Conservation (phyloP, 225 moss, liverwort and hornwort species). For the Asterella californica region DNA sequence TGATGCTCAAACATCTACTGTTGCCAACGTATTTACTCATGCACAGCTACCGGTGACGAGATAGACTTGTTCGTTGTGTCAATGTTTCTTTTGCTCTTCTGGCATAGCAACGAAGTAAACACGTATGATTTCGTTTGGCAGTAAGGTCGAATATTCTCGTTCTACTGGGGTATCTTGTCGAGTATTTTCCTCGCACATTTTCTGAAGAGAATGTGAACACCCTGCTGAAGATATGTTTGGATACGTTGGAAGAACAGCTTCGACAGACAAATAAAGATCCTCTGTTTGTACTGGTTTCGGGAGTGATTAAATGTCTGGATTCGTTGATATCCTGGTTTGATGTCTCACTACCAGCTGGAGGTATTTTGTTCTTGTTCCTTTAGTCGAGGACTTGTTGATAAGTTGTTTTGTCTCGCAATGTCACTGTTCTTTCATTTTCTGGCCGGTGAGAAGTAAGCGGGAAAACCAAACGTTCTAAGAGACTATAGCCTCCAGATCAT, state of each 20-base stretch:
- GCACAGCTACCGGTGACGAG: background rate
- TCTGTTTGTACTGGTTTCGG: slow-evolving; percentile 64
- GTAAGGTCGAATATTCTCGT: slow-evolving; percentile 75
- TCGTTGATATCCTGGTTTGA: slow-evolving; percentile 82
- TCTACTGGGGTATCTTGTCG: slow-evolving; percentile 74
- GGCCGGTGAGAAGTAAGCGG: background rate
- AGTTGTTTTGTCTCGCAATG: background rate
- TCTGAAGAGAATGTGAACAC: slow-evolving; percentile 51
- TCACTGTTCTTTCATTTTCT: background rate
- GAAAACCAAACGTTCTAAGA: background rate
- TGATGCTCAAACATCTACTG: background rate
- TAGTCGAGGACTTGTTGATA: background rate
- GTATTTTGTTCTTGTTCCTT: slow-evolving; percentile 29
- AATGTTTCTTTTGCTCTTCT: too few relatives aligned
- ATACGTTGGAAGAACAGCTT: slow-evolving; percentile 71
- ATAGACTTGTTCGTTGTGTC: background rate
- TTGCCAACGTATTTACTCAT: background rate
- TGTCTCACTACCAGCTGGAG: slow-evolving; percentile 83
- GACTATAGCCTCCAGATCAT: background rate
- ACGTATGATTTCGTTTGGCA: slow-evolving; percentile 31
- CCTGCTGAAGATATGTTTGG: slow-evolving; percentile 68
- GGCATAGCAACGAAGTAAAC: background rate
- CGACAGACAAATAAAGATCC: slow-evolving; percentile 51
- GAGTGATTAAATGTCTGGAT: slow-evolving; percentile 75
- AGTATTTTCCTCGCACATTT: slow-evolving; percentile 55